Evolutionary conservation across 75 land plant species (phyloP).

Genomic region (Pseudotsuga menziesii): DNA sequence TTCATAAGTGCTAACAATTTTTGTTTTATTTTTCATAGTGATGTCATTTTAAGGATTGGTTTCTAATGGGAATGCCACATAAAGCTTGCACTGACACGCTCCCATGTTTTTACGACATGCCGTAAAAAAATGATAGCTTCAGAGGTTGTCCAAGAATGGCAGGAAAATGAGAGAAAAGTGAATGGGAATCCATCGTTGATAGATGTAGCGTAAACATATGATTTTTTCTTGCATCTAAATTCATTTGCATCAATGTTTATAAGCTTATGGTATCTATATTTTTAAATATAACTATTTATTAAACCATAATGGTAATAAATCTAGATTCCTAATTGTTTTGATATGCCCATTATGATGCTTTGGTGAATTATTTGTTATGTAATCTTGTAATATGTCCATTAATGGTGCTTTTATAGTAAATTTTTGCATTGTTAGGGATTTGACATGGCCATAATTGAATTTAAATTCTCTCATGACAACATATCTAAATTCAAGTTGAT

Average conservation of each 20-base stretch:
- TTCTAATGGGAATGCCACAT: conserved; percentile 13
- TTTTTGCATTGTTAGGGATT: too few species aligned
- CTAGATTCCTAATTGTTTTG: neutral
- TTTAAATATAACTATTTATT: neutral
- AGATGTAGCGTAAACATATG: neutral
- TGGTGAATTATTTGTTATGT: too few species aligned
- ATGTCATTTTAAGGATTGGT: too few species aligned
- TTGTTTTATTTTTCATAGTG: too few species aligned
- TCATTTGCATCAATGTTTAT: neutral
- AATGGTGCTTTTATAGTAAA: too few species aligned
- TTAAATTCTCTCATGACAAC: too few species aligned
- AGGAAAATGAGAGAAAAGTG: neutral
- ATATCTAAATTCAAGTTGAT: too few species aligned
- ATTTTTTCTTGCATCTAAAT: neutral
- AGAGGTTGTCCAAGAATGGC: conserved; percentile 30
- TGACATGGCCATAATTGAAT: too few species aligned
- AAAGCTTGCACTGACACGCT: conserved; percentile 44
- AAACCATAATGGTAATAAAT: neutral
- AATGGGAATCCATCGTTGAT: neutral
- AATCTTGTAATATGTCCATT: too few species aligned
- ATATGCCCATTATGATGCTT: neutral
- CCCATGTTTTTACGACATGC: conserved; percentile 43
- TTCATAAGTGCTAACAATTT: too few species aligned
- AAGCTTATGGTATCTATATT: neutral
- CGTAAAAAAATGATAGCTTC: conserved; percentile 33